phyloP scores from a whole-genome alignment of 257 asterid genomes.

The Cordia subcordata region DNA sequence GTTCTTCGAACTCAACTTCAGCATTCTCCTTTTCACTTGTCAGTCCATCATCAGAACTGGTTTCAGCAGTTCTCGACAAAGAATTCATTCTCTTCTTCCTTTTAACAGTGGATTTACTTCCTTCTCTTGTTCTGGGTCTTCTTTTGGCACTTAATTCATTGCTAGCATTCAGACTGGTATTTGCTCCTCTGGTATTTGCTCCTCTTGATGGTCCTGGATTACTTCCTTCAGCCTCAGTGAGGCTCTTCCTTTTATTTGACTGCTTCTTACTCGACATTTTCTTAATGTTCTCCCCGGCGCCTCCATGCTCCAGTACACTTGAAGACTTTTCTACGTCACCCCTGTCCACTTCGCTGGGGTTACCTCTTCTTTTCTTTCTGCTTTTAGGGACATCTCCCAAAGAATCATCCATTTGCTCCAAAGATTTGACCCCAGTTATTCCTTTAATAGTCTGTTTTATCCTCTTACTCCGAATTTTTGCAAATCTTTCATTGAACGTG shows the following conservation, averaged over 20 bases:
- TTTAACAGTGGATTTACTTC: slow-evolving; percentile 26
- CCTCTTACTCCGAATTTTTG: slow-evolving; percentile 91
- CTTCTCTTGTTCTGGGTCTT: slow-evolving; percentile 30
- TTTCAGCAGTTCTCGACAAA: slow-evolving; percentile 20
- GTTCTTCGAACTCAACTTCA: slow-evolving; percentile 32
- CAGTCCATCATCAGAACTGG: slow-evolving; percentile 29
- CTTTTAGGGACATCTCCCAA: slow-evolving; percentile 33
- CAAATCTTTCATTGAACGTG: slow-evolving; percentile 91
- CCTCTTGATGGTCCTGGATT: slow-evolving; percentile 15
- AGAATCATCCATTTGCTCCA: slow-evolving; percentile 38
- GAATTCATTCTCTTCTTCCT: slow-evolving; percentile 35
- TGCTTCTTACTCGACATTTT: slow-evolving; percentile 27
- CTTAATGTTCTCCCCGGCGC: slow-evolving; percentile 14
- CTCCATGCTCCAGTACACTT: slow-evolving; percentile 22
- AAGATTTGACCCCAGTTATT: slow-evolving; percentile 53
- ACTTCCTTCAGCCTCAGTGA: slow-evolving; percentile 14
- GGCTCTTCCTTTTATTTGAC: slow-evolving; percentile 34
- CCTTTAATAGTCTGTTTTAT: slow-evolving; percentile 81
- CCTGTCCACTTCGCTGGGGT: slow-evolving; percentile 25
- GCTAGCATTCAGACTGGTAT: slow-evolving; percentile 11
- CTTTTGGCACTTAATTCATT: slow-evolving; percentile 25
- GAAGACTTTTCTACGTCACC: slow-evolving; percentile 23
- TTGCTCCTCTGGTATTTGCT: slow-evolving; percentile 20
- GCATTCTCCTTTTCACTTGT: slow-evolving; percentile 28
- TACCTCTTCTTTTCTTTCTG: slow-evolving; percentile 45